phyloP scores from a whole-genome alignment of 176 grass and related monocot species.

The Raddia distichophylla region DNA sequence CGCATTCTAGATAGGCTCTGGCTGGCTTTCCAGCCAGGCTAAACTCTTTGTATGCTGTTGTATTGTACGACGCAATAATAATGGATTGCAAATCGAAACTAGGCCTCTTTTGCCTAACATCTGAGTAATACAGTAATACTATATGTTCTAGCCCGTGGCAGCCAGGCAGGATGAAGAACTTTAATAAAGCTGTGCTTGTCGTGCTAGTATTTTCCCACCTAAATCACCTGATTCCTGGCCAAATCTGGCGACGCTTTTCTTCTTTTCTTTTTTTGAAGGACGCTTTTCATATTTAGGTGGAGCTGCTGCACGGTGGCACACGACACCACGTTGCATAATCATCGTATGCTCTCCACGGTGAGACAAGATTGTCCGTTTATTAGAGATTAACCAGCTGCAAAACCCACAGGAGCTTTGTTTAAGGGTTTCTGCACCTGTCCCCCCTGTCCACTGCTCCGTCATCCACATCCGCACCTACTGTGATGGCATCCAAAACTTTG shows the following conservation, averaged over 20 bases:
- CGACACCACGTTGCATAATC: not conserved
- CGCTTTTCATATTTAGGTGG: not conserved
- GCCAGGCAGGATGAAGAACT: constrained; percentile 4
- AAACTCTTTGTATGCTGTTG: not conserved
- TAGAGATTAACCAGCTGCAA: not conserved
- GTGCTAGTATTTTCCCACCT: not conserved
- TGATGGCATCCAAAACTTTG: not conserved
- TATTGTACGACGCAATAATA: constrained; percentile 21
- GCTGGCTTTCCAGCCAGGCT: not conserved
- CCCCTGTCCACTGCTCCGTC: not conserved
- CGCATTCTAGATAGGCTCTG: too few relatives aligned
- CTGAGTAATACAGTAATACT: too few relatives aligned
- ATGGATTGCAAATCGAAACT: not conserved
- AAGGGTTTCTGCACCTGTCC: constrained; percentile 3
- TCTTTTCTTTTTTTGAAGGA: too few relatives aligned
- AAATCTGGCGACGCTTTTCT: not conserved
- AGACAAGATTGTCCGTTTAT: not conserved
- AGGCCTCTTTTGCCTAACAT: not conserved
- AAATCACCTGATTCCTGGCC: not conserved
- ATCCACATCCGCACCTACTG: not conserved
- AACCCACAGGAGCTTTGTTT: not conserved
- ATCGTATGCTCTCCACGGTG: not conserved
- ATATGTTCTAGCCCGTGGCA: not conserved
- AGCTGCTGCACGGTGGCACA: constrained; percentile 2
- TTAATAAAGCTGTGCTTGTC: not conserved